Percentiles rank a stretch among this genome's conserved stretches.
These are phyloP conservation scores for Penicillium flavigenum DNA, from an alignment of 495 filamentous ascomycete species.

Conservation along the genomic window DNA sequence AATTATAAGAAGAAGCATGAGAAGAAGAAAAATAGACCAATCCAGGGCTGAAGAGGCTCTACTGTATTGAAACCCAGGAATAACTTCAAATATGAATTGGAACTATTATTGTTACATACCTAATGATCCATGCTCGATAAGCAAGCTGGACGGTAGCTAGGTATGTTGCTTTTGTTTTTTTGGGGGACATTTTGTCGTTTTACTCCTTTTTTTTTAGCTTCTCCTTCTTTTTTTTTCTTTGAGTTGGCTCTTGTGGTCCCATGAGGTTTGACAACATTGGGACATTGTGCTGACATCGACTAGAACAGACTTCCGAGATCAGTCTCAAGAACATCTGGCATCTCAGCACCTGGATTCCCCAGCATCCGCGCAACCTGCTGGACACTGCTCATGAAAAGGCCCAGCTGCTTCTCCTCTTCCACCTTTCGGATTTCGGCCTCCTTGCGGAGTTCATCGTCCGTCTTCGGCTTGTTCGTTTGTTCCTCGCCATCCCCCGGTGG, in stretches of 20 bases:
- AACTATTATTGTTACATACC: not conserved
- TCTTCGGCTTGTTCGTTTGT: not conserved
- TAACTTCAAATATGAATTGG: not conserved
- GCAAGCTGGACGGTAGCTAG: not conserved
- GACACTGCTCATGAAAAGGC: constrained; percentile 5
- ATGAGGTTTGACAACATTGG: not conserved
- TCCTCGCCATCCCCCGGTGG: not conserved
- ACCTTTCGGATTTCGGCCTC: constrained; percentile 17
- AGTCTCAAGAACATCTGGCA: constrained; percentile 22
- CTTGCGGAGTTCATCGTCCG: not conserved
- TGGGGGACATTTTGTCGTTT: not conserved
- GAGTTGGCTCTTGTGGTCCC: not conserved
- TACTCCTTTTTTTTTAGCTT: not conserved
- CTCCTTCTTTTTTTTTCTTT: not conserved
- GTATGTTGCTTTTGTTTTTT: not conserved
- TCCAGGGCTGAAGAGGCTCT: not conserved
- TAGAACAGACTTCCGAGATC: constrained; percentile 41
- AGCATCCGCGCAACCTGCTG: constrained; percentile 6
- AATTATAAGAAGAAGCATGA: not conserved
- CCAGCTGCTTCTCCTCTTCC: constrained; percentile 3
- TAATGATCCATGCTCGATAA: not conserved
- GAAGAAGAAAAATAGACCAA: not conserved
- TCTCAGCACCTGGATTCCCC: constrained; percentile 18
- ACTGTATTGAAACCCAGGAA: not conserved
- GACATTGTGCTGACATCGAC: not conserved